These are phyloP conservation scores for Kwoniella sp. DNA, from an alignment of 768 basidiomycete genomes.

Conservation along the genomic window DNA sequence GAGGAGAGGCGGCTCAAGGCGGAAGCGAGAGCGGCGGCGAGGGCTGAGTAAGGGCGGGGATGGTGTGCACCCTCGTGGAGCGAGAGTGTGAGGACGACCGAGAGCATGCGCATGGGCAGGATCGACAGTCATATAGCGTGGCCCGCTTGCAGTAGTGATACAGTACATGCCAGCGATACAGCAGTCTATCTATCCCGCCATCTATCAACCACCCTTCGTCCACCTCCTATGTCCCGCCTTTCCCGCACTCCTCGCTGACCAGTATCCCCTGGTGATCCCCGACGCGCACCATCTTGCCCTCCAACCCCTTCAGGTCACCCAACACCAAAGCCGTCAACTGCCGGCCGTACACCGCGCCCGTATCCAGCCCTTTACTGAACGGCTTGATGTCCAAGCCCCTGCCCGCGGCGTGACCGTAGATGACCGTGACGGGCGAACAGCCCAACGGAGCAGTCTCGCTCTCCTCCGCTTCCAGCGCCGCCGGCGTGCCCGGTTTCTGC, in stretches of 20 bases:
- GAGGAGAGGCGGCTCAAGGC: constrained; percentile 31
- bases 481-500: constrained; percentile 23
- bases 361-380: constrained; percentile 80
- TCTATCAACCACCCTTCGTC: too few species aligned
- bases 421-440: constrained; percentile 55
- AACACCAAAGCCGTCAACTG: constrained; percentile 68
- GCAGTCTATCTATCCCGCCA: too few species aligned
- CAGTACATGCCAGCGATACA: too few species aligned
- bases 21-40: constrained; percentile 7
- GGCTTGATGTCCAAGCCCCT: constrained; percentile 75
- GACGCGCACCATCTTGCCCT: constrained; percentile 54
- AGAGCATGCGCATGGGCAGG: too few species aligned
- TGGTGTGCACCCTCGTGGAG: too few species aligned
- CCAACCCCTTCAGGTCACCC: constrained; percentile 37
- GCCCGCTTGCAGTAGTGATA: too few species aligned
- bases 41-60: neutral
- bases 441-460: constrained; percentile 16
- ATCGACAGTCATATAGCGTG: too few species aligned
- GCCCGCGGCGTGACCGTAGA: constrained; percentile 78
- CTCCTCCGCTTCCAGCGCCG: constrained; percentile 5
- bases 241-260: constrained; percentile 56
- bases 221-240: constrained; percentile 26
- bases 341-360: constrained; percentile 74
- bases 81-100: too few species aligned
- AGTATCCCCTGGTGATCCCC: constrained; percentile 60